Evolutionary conservation across 345 rosid genomes (phyloP).

Genomic region (Nasturtium officinale): DNA sequence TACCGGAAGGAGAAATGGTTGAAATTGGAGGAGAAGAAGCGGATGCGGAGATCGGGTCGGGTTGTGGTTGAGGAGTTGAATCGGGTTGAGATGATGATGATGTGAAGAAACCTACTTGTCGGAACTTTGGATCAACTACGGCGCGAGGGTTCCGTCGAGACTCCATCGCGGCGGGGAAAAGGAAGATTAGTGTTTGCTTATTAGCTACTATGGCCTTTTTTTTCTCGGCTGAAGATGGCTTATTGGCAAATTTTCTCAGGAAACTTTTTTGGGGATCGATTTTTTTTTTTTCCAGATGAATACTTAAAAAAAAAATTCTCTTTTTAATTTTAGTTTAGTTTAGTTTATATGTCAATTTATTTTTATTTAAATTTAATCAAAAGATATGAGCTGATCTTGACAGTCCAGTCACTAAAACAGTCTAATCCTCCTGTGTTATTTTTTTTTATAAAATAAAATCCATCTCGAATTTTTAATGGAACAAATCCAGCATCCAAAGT

Average conservation of each 20-base stretch:
- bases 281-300: constrained; percentile 28
- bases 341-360: background rate
- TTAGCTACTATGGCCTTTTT: background rate
- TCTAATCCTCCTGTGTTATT: background rate
- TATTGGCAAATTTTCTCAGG: constrained; percentile 20
- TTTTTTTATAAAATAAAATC: background rate
- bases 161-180: constrained; percentile 53
- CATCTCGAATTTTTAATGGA: background rate
- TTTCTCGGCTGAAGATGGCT: constrained; percentile 20
- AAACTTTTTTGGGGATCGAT: constrained; percentile 16
- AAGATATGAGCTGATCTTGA: constrained; percentile 19
- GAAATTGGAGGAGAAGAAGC: constrained; percentile 41
- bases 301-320: too few relatives aligned
- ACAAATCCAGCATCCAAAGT: background rate
- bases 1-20: constrained; percentile 59
- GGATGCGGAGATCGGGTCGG: constrained; percentile 45
- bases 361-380: background rate
- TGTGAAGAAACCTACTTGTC: constrained; percentile 87
- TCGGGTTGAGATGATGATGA: constrained; percentile 45
- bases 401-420: constrained; percentile 22
- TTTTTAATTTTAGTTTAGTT: too few relatives aligned
- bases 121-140: constrained; percentile 81
- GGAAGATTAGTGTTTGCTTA: background rate
- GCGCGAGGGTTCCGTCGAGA: constrained; percentile 74
- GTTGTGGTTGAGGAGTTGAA: constrained; percentile 44